Conservation (phyloP, 345 rosid species). For the Acer yangbiense region DNA sequence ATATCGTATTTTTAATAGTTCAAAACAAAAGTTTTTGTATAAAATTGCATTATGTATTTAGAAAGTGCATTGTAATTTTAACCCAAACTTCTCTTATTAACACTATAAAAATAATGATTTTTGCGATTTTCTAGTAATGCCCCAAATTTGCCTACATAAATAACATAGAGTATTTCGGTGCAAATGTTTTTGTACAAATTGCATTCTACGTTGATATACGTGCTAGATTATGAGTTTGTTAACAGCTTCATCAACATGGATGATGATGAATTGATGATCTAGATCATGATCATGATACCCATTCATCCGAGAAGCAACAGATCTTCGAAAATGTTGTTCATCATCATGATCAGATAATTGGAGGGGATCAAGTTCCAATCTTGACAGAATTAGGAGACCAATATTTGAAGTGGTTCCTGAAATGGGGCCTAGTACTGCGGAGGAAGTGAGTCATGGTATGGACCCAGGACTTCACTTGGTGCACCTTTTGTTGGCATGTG, state of each 20-base stretch:
- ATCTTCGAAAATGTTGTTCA: background rate
- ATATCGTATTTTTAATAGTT: too few relatives aligned
- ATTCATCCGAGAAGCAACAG: constrained; percentile 3
- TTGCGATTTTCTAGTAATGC: too few relatives aligned
- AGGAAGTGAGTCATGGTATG: constrained; percentile 43
- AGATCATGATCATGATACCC: background rate
- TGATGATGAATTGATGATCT: constrained; percentile 23
- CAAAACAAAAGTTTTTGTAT: too few relatives aligned
- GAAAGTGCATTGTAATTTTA: too few relatives aligned
- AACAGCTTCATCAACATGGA: constrained; percentile 60
- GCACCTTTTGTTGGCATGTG: constrained; percentile 46
- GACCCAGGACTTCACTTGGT: constrained; percentile 70
- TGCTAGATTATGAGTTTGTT: constrained; percentile 46
- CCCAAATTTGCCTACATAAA: too few relatives aligned
- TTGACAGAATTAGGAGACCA: constrained; percentile 19
- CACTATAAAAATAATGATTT: too few relatives aligned
- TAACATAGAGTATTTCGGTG: too few relatives aligned
- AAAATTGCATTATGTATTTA: too few relatives aligned
- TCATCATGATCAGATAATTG: background rate
- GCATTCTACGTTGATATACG: too few relatives aligned
- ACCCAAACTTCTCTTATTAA: too few relatives aligned
- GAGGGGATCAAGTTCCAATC: constrained; percentile 16
- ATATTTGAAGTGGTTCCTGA: constrained; percentile 21
- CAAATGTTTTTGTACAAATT: too few relatives aligned
- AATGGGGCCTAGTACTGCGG: constrained; percentile 16